These are phyloP conservation scores for Torrubiella hemipterigena DNA, from an alignment of 2,329 filamentous ascomycete genomes.

Conservation along the genomic window DNA sequence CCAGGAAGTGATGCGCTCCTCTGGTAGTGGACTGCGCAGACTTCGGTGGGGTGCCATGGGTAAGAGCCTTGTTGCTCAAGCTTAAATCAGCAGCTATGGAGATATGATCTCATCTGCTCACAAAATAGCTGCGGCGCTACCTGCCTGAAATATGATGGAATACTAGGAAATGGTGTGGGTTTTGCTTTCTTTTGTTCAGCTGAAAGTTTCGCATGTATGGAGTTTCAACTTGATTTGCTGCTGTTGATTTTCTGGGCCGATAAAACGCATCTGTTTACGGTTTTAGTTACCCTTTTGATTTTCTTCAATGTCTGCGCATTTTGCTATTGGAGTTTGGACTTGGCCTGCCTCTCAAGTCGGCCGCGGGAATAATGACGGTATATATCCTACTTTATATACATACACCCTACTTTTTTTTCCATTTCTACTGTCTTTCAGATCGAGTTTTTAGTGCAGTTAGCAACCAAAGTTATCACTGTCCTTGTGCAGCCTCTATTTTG, in stretches of 20 bases:
- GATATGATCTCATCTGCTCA: too few species aligned
- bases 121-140: not conserved
- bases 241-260: slow-evolving; percentile 1
- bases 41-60: slow-evolving; percentile 43
- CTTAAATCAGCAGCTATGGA: slow-evolving; percentile 12
- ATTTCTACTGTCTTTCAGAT: too few species aligned
- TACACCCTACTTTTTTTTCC: too few species aligned
- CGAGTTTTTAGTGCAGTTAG: too few species aligned
- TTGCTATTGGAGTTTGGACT: too few species aligned
- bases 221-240: slow-evolving; percentile 1
- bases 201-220: slow-evolving; percentile 1
- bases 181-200: not conserved
- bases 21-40: slow-evolving; percentile 36
- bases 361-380: too few species aligned
- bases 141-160: not conserved
- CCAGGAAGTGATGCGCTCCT: slow-evolving; percentile 38
- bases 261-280: slow-evolving; percentile 3
- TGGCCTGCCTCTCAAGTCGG: too few species aligned
- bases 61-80: slow-evolving; percentile 33
- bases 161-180: not conserved
- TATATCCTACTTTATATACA: too few species aligned
- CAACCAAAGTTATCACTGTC: too few species aligned
- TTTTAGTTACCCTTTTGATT: too few species aligned
- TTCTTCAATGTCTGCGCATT: too few species aligned
- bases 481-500: too few species aligned